Base-by-base conservation (phyloP, 352 stramenopile species). In the Phytophthora ramorum region DNA sequence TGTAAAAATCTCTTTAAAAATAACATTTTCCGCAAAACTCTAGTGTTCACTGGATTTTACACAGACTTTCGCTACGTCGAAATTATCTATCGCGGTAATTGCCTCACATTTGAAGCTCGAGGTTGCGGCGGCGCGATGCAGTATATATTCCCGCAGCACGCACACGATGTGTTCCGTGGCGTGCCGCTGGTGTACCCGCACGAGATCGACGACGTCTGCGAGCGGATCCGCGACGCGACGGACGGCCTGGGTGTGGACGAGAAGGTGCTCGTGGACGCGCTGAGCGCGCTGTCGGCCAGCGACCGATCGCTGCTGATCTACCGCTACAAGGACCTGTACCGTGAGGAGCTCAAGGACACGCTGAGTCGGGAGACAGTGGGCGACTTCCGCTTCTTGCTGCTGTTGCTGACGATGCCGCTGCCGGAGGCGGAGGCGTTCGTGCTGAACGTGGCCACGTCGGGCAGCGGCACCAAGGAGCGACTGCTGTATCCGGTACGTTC, bases 181-280 rank as follows among this genome's bases (percentile, higher is more conserved):
- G 61, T 72, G 62, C 57, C 72, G 44, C 57, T 83, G 16, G 63
- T 57, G 45, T 87, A 76, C 46, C 64, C 73, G 13, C 66, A 58
- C n/a, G 58, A 79, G 40, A 87, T 92, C 38, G 82, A 91, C 45
- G 60, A 75, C 35, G 78, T 63, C 12, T 90, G 80, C 49, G 69
- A 86, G 41, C 54, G 65, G 37, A 91, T 92, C 41, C 69, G 79
- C 45, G 60, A 81, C 43, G 86, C 84, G 19, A 91, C 81, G 55
- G 83, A 90, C 57, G 86, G 81, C 20, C 58, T 92, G 20, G 86
- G 86, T 24, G 89, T 88, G 34, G 78, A 95, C 63, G 86, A 93
- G 49, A 71, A 76, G 46, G 72, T 75, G 51, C 71, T 95, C 17
- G 85, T 85, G 60, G 37, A 75, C 26, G 68, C 73, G 55, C 66